Evolutionary conservation across 2,329 filamentous ascomycete genomes (phyloP).

Genomic region (Alternaria ethzedia): DNA sequence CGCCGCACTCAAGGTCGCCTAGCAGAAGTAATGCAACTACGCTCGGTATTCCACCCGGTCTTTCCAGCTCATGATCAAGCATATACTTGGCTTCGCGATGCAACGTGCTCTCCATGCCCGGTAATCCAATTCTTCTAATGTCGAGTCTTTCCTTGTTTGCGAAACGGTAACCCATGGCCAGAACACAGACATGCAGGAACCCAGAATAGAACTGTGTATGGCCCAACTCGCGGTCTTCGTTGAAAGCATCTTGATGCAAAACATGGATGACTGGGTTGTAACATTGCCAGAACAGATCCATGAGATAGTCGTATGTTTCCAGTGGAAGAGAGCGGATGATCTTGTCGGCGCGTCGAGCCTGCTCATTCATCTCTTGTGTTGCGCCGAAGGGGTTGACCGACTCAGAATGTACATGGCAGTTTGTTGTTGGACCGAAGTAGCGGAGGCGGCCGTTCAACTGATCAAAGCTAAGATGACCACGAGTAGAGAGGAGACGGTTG

Average conservation of each 20-base stretch:
- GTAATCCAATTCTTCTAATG: slow-evolving; percentile 56
- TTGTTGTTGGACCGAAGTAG: slow-evolving; percentile 62
- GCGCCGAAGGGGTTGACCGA: slow-evolving; percentile 45
- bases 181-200: slow-evolving; percentile 60
- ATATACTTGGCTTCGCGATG: slow-evolving; percentile 63
- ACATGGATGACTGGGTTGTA: slow-evolving; percentile 60
- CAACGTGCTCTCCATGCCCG: slow-evolving; percentile 58
- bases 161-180: slow-evolving; percentile 61
- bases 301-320: slow-evolving; percentile 60
- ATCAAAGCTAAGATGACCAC: slow-evolving; percentile 60
- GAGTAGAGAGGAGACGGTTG: slow-evolving; percentile 57
- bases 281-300: slow-evolving; percentile 59
- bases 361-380: slow-evolving; percentile 53
- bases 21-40: slow-evolving; percentile 61
- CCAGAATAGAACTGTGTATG: slow-evolving; percentile 59
- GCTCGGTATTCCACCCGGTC: slow-evolving; percentile 59
- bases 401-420: slow-evolving; percentile 59
- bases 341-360: slow-evolving; percentile 55
- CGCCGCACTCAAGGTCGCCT: slow-evolving; percentile 61
- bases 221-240: slow-evolving; percentile 55
- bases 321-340: slow-evolving; percentile 56
- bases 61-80: slow-evolving; percentile 61
- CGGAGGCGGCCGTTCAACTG: slow-evolving; percentile 58
- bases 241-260: slow-evolving; percentile 59
- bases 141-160: slow-evolving; percentile 59